Evolutionary conservation across 495 filamentous ascomycete species (phyloP), one percentile per base, ranked within the genome.

Genomic region (Rostrohypoxylon terebratum): DNA sequence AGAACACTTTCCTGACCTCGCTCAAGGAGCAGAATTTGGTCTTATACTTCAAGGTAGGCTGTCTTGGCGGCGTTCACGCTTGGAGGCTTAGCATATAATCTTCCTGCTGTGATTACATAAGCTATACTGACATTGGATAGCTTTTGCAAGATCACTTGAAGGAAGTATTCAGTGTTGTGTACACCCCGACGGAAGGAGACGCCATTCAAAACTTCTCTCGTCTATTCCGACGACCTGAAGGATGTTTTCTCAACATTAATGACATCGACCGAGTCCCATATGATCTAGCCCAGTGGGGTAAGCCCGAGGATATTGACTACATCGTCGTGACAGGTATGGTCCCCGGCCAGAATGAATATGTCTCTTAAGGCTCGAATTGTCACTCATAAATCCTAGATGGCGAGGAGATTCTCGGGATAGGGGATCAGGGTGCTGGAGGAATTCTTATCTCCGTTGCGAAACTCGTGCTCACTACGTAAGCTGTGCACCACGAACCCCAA

Each of bases 111-210:
- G 28, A 33, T 20, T 25, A 42, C 33, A 4, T 28, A 42, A 9
- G 9, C 21, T 7, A 16, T 55, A 21, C 48, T 63, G 16, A 66
- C 33, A 6, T 11, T 1, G 23, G 25, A 8, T 60, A 84, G 80
- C 74, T 86, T 42, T 44, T 86, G 18, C 78, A 83, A 63, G 81
- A 84, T 36, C 79, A 86, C 38, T 68, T 85, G 36, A 74, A 92
- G 69, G 94, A 97, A 78, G 94, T 97, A 91, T 93, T 97, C 73
- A 87, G 89, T 45, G 81, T 97, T 10, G 93, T 97, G 33, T 97
- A 97, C 76, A 97, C 94, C 0, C 94, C 94, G 0, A 97, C 94
- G 0, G 94, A 97, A 78, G 93, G 92, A 3, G 93, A 96, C n/a
- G 94, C 94, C 1, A 97, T 97, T 63, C 86, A 91, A 78, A 91